These are phyloP conservation scores for Hyaloscypha hepaticicola DNA, from an alignment of 495 filamentous ascomycete species.

Conservation along the genomic window DNA sequence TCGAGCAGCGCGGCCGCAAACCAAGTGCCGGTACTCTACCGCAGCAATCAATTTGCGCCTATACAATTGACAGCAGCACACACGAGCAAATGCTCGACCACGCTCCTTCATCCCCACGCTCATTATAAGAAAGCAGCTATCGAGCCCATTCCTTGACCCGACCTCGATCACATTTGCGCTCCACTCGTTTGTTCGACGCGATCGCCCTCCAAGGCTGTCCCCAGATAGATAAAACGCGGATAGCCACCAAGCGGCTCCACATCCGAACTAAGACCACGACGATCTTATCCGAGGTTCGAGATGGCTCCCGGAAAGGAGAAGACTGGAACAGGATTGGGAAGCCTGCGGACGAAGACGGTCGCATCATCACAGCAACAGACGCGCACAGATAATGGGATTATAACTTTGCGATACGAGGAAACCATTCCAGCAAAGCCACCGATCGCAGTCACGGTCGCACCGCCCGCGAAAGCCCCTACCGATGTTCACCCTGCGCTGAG, in stretches of 20 bases:
- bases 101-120: neutral
- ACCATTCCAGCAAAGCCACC: conserved; percentile 54
- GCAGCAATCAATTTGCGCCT: neutral
- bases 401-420: conserved; percentile 55
- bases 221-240: neutral
- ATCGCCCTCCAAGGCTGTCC: neutral
- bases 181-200: neutral
- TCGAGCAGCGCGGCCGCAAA: neutral
- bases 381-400: conserved; percentile 44
- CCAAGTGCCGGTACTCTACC: neutral
- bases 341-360: neutral
- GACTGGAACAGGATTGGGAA: neutral
- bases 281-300: neutral
- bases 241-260: neutral
- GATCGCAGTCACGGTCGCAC: conserved; percentile 29
- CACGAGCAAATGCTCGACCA: neutral
- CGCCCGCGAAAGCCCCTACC: conserved; percentile 22
- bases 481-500: conserved; percentile 30
- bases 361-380: neutral
- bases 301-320: conserved; percentile 9
- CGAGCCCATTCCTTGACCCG: neutral
- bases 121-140: neutral
- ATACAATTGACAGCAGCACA: neutral
- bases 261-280: neutral
- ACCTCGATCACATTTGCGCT: neutral